Evolutionary conservation across 139 green algal genomes (phyloP), one percentile per base, ranked within the genome.

Genomic region (Ettlia oleoabundans): DNA sequence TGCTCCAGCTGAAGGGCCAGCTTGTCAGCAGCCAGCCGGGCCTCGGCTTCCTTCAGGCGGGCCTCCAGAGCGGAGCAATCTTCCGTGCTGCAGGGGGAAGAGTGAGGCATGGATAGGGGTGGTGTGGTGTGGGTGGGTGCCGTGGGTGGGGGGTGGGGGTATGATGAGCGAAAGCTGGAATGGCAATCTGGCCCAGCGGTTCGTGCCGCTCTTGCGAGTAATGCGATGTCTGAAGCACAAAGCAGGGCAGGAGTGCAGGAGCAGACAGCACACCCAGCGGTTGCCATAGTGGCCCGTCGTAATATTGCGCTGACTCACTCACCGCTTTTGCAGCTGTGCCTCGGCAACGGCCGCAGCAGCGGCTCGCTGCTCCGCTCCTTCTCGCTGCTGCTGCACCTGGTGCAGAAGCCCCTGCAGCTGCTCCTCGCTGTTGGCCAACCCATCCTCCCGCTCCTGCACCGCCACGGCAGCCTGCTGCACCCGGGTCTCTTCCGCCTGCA

Each of bases 371-470:
- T 83, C 78, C 5, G 66, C 78, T 5, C 69, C 66, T 4, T 47
- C 77, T 8, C 26, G 53, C 63, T 75, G 63, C 32, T 66, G 32
- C 63, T 75, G 63, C 43, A 76, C 32, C 66, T 83, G 51, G 7
- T 18, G 18, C 26, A 77, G 22, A 3, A 70, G 28, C 6, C 35
- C 35, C 9, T 28, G 15, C 47, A 83, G 47, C 66, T 76, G 65
- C 28, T 53, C 78, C 78, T 83, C 78, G 26, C 55, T 52, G 21
- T 13, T 52, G 5, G 26, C 66, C 37, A 77, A 30, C 3, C 3
- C 38, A 1, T 69, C 22, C 51, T 83, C 41, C 35, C 78, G 78
- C 63, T 69, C 51, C 40, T 24, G n/a, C 18, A 77, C 30, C 24
- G 66, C 51, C 1, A 47, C 65, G 1, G 51, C 65, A 26, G 47